Base-by-base conservation (phyloP, 441 rosid species). In the Iberis amara region DNA sequence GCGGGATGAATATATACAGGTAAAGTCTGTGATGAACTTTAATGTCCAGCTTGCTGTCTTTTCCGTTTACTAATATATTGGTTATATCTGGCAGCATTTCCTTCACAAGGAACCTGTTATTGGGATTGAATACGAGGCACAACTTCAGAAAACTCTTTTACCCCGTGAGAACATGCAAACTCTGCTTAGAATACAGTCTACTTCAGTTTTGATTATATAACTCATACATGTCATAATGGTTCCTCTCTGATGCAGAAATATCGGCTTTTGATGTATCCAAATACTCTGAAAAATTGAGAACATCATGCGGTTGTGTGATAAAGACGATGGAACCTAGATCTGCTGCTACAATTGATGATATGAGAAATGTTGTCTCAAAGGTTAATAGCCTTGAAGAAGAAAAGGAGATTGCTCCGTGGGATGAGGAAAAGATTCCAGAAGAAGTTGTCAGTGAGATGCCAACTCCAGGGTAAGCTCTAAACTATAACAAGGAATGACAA, bases 91-190 rank as follows among this genome's bases (percentile, higher is more conserved):
- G 75, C 80, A 86, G 96, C 94, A 90, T 74, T 87, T 86, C 83
- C 80, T 90, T 49, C 85, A 79, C 39, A 76, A 80, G 74, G 98
- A 85, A 71, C 96, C 98, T 64, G 89, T 90, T 47, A 78, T 87
- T 75, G 96, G 95, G 52, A 82, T 90, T 51, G 98, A 90, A 59
- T 85, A 78, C 46, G 96, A 87, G 67, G 96, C 96, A 42, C 94
- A 79, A 68, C 96, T 90, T 61, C 98, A 87, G 68, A 90, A 90
- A 71, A 76, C 86, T 44, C 73, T 90, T 65, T 64, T 90, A 55
- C 96, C 96, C 61, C 71, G 98, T 90, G 72, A 87, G 98, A 77
- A 56, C 49, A 73, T 68, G 43, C 63, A 21, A 21, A 51, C 18
- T 54, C 37, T 66, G 24, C 30, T 33, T 59, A 32, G 9, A 39